Base-by-base conservation (phyloP, 129 eudicot species). In the Calendula officinalis region DNA sequence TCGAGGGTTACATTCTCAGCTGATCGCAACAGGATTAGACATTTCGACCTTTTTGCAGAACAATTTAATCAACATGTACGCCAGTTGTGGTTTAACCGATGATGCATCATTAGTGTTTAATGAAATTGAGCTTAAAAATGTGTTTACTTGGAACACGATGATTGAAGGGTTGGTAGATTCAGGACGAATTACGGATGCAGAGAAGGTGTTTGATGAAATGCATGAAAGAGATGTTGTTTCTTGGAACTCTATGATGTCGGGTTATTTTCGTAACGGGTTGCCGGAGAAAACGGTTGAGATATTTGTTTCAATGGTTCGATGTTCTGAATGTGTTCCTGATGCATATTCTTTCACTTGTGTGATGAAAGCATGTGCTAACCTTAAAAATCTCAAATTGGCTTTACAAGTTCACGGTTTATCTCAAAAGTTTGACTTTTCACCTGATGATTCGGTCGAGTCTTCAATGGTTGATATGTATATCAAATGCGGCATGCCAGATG, bases 211-310 rank as follows among this genome's bases (percentile, higher is more conserved):
- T 8, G 87, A 75, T 33, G 77, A 81, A 78, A 81, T 84, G 91
- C 87, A 84, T 47, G 50, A 71, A 2, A 78, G 83, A 45, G 91
- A 84, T 8, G 34, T 53, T 43, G 81, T 84, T 22, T 84, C 90
- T 1, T 84, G 86, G 86, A 84, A 80, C 47, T 72, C 80, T 6
- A 70, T 80, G 78, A 77, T 84, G 82, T 81, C 86, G 1, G 86
- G 83, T 53, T 81, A 74, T 71, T 78, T 58, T 39, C 73, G 61
- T 17, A 77, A 70, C 46, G 84, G 77, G 68, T 71, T 64, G 22
- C 22, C 56, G 4, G 53, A 43, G 27, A 68, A 67, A 35, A 56
- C 69, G 1, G 50, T 79, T 0, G 70, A 54, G 60, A 73, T 48
- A 34, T 83, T 79, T 60, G 56, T 69, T 41, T 52, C 14, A 10